Evolutionary conservation across 352 stramenopile species (phyloP).

Genomic region (Phytophthora lateralis): DNA sequence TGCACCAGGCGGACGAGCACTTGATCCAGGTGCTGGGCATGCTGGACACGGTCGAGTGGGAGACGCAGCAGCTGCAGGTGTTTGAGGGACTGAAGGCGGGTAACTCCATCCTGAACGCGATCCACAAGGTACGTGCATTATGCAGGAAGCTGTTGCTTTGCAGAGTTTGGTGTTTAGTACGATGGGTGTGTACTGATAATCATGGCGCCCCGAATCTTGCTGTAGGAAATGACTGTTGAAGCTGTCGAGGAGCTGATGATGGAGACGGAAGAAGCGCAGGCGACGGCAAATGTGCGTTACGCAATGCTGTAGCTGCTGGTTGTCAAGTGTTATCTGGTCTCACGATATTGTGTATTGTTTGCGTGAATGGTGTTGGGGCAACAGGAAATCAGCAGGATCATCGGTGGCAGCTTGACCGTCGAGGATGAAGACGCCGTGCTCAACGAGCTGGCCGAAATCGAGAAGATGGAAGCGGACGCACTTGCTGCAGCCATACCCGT

Average conservation of each 20-base stretch:
- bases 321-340: slow-evolving; percentile 5
- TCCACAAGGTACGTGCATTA: slow-evolving; percentile 69
- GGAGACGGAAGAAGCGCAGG: slow-evolving; percentile 85
- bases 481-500: slow-evolving; percentile 67
- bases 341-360: slow-evolving; percentile 6
- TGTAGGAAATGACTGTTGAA: slow-evolving; percentile 87
- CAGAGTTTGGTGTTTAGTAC: neutral
- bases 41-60: slow-evolving; percentile 90
- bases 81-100: slow-evolving; percentile 89
- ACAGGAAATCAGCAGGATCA: slow-evolving; percentile 88
- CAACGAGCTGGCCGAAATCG: slow-evolving; percentile 84
- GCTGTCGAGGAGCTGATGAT: slow-evolving; percentile 89
- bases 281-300: slow-evolving; percentile 68
- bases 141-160: neutral
- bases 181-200: slow-evolving; percentile 1
- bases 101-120: slow-evolving; percentile 87
- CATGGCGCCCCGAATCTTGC: neutral
- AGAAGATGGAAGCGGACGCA: slow-evolving; percentile 64
- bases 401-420: slow-evolving; percentile 74
- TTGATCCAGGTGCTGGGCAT: slow-evolving; percentile 87
- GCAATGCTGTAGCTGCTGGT: neutral
- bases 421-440: slow-evolving; percentile 89
- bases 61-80: slow-evolving; percentile 87
- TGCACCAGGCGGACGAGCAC: slow-evolving; percentile 85
- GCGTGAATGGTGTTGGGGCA: neutral